A percentile compares a stretch with the other conserved stretches of the same genome.
phyloP scores from a whole-genome alignment of 176 grass and related monocot genomes.

The Elymus sibiricus region DNA sequence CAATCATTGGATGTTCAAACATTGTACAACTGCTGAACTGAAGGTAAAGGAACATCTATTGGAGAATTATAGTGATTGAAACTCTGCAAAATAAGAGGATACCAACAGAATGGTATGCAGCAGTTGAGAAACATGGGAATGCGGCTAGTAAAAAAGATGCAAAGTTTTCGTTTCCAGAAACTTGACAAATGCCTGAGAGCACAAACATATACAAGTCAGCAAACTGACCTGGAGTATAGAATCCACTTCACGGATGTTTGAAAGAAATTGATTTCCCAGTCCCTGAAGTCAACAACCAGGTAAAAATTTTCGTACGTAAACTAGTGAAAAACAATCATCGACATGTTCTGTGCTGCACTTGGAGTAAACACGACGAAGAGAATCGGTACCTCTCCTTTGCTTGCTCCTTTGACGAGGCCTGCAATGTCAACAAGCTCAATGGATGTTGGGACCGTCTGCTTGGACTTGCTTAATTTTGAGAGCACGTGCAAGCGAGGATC shows the following conservation, averaged over 20 bases:
- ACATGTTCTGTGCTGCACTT: neutral
- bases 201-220: neutral
- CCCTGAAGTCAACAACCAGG: slow-evolving; percentile 52
- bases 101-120: neutral
- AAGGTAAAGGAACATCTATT: neutral
- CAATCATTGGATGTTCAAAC: neutral
- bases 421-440: slow-evolving; percentile 98
- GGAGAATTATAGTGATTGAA: neutral
- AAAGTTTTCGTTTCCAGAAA: neutral
- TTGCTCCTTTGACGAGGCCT: slow-evolving; percentile 96
- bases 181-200: slow-evolving; percentile 11
- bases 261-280: slow-evolving; percentile 96
- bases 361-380: neutral
- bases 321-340: neutral
- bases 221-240: slow-evolving; percentile 87
- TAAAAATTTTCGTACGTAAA: neutral
- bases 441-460: slow-evolving; percentile 70
- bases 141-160: neutral
- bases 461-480: slow-evolving; percentile 81
- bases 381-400: slow-evolving; percentile 86
- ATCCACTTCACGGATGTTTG: slow-evolving; percentile 99
- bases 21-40: neutral
- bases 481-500: slow-evolving; percentile 79
- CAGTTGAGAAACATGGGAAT: neutral
- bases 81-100: neutral